Base-by-base conservation (phyloP, 2,329 filamentous ascomycete species). In the Graphiopsis chlorocephala region DNA sequence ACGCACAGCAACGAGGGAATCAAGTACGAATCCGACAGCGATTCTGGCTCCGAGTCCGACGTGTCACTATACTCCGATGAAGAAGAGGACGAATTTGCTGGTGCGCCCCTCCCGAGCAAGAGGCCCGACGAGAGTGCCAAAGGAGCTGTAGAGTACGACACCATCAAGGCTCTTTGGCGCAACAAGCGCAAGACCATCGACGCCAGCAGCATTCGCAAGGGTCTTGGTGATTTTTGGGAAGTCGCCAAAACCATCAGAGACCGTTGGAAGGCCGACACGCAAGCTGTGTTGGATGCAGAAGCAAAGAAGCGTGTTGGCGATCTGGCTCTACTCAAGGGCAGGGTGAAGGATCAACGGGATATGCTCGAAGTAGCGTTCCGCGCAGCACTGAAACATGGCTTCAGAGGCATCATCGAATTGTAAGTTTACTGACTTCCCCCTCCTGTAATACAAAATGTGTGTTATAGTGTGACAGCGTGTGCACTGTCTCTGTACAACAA, bases 161-260 rank as follows among this genome's bases (percentile, higher is more conserved):
- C 84, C 11, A 82, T 88, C 64, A 85, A 85, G 72, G 85, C 85
- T 31, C 81, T 87, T 12, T 89, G 86, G 86, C 82, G 80, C 57
- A 82, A 84, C 53, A 82, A 82, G 66, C 84, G 83, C 67, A 82
- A 81, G 66, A 74, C 78, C 33, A 77, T 82, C 23, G 77, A 78
- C 63, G 77, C 80, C 17, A 81, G 84, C 28, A 82, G 82, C 66
- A 83, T 88, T 64, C 83, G 85, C 68, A 78, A 76, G 67, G 83
- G 83, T 52, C 78, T 88, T 68, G 80, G 81, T 58, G 80, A 83
- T 50, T 85, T 86, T 71, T 87, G 86, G 78, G 85, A 88, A 57
- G 78, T 88, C 52, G 78, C 88, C 65, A 85, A 85, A 71, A 80
- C 80, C 7, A 82, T 88, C 64, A 82, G 86, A 65, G 86, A 88